Evolutionary conservation across 225 moss, liverwort and hornwort species (phyloP), one percentile per base, ranked within the genome.

Genomic region (Bryum argenteum): DNA sequence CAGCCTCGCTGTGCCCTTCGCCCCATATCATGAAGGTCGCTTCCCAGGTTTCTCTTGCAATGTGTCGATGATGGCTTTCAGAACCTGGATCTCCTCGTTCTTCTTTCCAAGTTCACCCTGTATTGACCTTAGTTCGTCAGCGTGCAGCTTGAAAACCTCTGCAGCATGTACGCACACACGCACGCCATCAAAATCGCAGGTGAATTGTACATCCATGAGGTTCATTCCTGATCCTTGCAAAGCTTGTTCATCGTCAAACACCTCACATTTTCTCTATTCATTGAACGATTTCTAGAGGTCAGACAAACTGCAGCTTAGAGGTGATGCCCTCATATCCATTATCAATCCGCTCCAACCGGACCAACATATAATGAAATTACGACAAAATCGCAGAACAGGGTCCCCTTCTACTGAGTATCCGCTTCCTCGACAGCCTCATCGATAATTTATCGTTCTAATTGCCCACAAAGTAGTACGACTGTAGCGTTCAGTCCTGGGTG

Each of bases 61-160:
- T 7, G 90, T 77, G 57, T 90, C 88, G 70, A 90, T 92, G 63
- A 88, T 92, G 68, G 88, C 90, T 71, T 92, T 83, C 67, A 90
- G 70, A 28, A 89, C 82, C 63, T 84, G 82, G 51, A 92, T 82
- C 56, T 92, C 92, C 3, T 76, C 88, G 53, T 82, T 77, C 73
- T 88, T 88, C 86, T 92, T 86, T 74, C 67, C 80, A 15, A 86
- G 58, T 61, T 92, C 90, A 48, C 74, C 83, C 66, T 90, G 89
- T 33, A 88, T 88, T 23, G 82, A 10, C 24, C 80, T 80, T 9
- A 92, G 82, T 63, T 90, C 92, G 77, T 92, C 92, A 70, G 66
- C 28, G 61, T 92, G 92, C 66, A 92, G 77, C 75, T 90, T 90
- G 61, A 92, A 90, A 74, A 92, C 92, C 71, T 75, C 90, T 92